Base-by-base conservation (phyloP, 805 yeast species). In the Schwanniomyces pseudopolymorphus region DNA sequence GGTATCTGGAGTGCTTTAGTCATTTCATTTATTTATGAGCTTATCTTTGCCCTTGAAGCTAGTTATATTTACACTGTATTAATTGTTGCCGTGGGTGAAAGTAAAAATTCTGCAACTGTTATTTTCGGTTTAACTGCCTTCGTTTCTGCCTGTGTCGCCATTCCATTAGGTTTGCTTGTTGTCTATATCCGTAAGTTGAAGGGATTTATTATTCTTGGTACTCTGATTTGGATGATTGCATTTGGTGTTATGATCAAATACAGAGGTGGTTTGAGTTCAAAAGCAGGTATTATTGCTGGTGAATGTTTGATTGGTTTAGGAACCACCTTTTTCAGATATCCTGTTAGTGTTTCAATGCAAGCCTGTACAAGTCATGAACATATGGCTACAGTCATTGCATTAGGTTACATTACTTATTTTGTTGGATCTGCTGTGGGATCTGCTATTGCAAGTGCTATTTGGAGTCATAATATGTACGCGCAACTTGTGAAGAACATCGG, bases 21-120 rank as follows among this genome's bases (percentile, higher is more conserved):
- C n/a, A 45, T 53, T 5, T 40, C 45, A 25, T 42, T 53, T 42
- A 28, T 53, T 26, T 46, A 48, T 36, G 49, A 53, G 39, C 45
- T 44, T 36, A 49, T 56, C 20, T 48, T 42, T 14, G 89, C 91
- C 47, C 73, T 81, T 20, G 92, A 87, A 62, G 49, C 63, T 25
- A 72, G 81, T 55, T 87, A 77, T 62, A 60, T 86, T 61, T 85
- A 82, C 64, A 77, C 90, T 0, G 84, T 85, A 16, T 68, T 87
- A 49, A 57, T 81, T 39, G 87, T 85, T 27, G 84, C 85, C 3
- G 78, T 85, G 57, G 68, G 80, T 57, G 83, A 83, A 58, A 66
- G 82, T 10, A 60, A 72, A 39, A 70, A 66, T 27, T 80, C 89
- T 8, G 54, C 60, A 39, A 51, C 56, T 24, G 49, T 54, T 35